phyloP scores from a whole-genome alignment of 495 filamentous ascomycete genomes.

The Aspergillus haitiensis region DNA sequence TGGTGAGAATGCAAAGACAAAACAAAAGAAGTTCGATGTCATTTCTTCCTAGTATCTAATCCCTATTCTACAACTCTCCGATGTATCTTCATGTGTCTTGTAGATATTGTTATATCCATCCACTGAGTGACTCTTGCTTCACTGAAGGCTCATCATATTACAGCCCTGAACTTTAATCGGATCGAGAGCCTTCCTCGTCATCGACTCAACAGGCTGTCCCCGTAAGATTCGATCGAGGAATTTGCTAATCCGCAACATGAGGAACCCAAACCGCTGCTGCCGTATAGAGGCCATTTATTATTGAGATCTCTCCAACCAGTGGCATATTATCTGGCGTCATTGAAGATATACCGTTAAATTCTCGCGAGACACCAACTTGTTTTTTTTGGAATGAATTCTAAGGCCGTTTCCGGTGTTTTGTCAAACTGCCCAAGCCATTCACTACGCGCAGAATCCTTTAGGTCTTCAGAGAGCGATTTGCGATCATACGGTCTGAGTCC shows the following conservation, averaged over 20 bases:
- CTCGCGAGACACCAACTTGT: constrained; percentile 17
- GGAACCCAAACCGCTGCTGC: constrained; percentile 40
- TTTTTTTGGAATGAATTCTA: constrained; percentile 25
- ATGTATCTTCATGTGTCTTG: neutral
- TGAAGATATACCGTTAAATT: constrained; percentile 39
- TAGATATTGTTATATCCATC: constrained; percentile 37
- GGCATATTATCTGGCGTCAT: constrained; percentile 40
- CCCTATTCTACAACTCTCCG: neutral
- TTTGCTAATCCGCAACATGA: constrained; percentile 34
- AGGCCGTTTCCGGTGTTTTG: constrained; percentile 8
- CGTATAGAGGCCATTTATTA: constrained; percentile 27
- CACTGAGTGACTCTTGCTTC: constrained; percentile 28
- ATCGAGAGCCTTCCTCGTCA: constrained; percentile 22
- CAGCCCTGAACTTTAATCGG: constrained; percentile 29
- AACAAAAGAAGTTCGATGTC: no score
- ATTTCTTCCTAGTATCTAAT: no score
- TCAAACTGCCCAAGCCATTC: constrained; percentile 30
- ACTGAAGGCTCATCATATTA: constrained; percentile 22
- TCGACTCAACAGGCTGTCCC: constrained; percentile 22
- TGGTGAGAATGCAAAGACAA: no score
- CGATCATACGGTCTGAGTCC: constrained; percentile 37
- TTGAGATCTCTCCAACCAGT: constrained; percentile 29
- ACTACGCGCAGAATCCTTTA: constrained; percentile 28
- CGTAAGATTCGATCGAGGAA: constrained; percentile 26
- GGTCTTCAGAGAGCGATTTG: constrained; percentile 24